Percentiles rank a stretch among this genome's conserved stretches.
Evolutionary conservation across 352 stramenopile genomes (phyloP).

Genomic region (Phytophthora idaei): DNA sequence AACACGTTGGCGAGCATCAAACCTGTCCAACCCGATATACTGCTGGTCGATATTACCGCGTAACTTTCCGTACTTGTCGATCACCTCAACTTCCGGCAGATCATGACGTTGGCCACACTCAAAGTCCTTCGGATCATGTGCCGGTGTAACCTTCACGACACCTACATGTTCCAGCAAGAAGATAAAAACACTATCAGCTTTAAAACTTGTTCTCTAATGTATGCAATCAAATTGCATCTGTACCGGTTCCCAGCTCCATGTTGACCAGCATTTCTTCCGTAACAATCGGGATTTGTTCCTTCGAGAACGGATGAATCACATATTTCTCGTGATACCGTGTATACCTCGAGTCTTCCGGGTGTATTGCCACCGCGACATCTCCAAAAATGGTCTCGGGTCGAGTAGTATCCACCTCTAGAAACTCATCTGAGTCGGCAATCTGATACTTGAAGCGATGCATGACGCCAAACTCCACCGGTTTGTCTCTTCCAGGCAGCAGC

Average conservation of each 20-base stretch:
- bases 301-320: slow-evolving; percentile 95
- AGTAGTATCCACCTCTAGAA: slow-evolving; percentile 96
- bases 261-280: slow-evolving; percentile 96
- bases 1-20: slow-evolving; percentile 91
- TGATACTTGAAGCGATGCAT: slow-evolving; percentile 86
- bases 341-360: slow-evolving; percentile 96
- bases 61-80: slow-evolving; percentile 74
- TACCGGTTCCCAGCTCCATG: slow-evolving; percentile 98
- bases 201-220: not conserved
- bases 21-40: slow-evolving; percentile 96
- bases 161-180: slow-evolving; percentile 31
- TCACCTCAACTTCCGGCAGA: slow-evolving; percentile 82
- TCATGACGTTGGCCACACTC: slow-evolving; percentile 96
- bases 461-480: slow-evolving; percentile 83
- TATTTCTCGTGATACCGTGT: slow-evolving; percentile 95
- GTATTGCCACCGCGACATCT: slow-evolving; percentile 97
- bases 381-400: slow-evolving; percentile 99
- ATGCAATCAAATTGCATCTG: slow-evolving; percentile 34
- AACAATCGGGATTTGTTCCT: slow-evolving; percentile 94
- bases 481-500: slow-evolving; percentile 69
- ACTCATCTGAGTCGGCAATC: slow-evolving; percentile 62
- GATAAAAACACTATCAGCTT: not conserved
- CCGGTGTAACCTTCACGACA: slow-evolving; percentile 97
- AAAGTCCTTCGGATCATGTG: slow-evolving; percentile 99
- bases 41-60: slow-evolving; percentile 72